These are phyloP conservation scores for Cutaneotrichosporon arboriforme DNA, from an alignment of 1,284 basidiomycete species.

Conservation along the genomic window DNA sequence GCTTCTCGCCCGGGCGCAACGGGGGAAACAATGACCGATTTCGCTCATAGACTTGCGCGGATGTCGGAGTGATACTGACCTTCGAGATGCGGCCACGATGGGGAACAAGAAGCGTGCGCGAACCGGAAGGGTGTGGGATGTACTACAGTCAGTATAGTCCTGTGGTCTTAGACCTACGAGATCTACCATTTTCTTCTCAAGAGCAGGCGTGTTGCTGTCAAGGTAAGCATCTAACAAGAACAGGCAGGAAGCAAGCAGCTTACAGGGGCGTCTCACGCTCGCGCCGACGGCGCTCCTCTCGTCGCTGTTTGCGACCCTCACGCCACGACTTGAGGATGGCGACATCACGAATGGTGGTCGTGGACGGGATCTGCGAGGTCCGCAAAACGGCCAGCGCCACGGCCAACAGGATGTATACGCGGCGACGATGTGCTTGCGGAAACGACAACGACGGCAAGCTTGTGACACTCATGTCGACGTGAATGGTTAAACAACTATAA, in stretches of 20 bases:
- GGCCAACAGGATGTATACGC: constrained; percentile 15
- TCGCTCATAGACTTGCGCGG: constrained; percentile 25
- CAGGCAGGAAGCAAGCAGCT: no score
- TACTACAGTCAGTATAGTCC: constrained; percentile 26
- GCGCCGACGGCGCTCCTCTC: constrained; percentile 31
- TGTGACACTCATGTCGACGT: constrained; percentile 11
- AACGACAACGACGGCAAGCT: constrained; percentile 15
- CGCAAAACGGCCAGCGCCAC: constrained; percentile 15
- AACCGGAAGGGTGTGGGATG: constrained; percentile 50
- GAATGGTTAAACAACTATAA: no score
- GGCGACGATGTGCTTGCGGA: constrained; percentile 13
- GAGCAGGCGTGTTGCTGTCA: constrained; percentile 42
- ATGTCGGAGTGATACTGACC: constrained; percentile 51
- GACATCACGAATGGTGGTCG: constrained; percentile 12
- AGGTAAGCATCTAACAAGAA: not conserved
- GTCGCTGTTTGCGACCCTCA: constrained; percentile 16
- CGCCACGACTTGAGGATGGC: constrained; percentile 30
- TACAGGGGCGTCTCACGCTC: constrained; percentile 44
- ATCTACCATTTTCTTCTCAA: constrained; percentile 48
- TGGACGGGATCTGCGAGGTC: not conserved
- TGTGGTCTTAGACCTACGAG: constrained; percentile 26
- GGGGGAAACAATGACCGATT: constrained; percentile 35
- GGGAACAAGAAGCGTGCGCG: constrained; percentile 62
- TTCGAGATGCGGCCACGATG: constrained; percentile 59
- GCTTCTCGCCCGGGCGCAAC: constrained; percentile 51